phyloP scores from a whole-genome alignment of 139 green algal genomes.

The Diplosphaera chodatii region DNA sequence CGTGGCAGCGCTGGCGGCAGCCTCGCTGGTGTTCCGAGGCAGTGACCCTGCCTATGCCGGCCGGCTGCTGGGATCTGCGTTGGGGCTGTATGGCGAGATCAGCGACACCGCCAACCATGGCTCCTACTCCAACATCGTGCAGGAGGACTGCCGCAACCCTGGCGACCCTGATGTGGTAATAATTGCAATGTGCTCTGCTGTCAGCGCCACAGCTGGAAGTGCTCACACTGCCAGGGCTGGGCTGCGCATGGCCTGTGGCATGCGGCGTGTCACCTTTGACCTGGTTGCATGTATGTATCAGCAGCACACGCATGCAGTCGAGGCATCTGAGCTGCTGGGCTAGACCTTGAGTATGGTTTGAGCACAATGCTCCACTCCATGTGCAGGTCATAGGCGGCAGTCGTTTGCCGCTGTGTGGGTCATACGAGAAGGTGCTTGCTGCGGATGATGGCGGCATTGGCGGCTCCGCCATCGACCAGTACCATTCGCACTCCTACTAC shows the following conservation, averaged over 20 bases:
- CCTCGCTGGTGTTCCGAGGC: slow-evolving; percentile 49
- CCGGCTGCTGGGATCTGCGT: slow-evolving; percentile 33
- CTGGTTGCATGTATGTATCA: no score
- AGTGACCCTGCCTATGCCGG: slow-evolving; percentile 32
- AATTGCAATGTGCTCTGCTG: no score
- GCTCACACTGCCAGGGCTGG: no score
- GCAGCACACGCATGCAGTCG: no score
- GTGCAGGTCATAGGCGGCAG: not conserved
- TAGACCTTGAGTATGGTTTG: no score
- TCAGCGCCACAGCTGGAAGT: no score
- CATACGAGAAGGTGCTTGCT: not conserved
- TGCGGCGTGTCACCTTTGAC: no score
- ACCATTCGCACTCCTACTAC: slow-evolving; percentile 44
- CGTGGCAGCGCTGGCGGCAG: slow-evolving; percentile 59
- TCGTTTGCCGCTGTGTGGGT: not conserved
- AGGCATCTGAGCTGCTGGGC: no score
- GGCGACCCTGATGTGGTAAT: not conserved
- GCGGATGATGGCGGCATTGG: not conserved
- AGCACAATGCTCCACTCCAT: no score
- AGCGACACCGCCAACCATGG: not conserved
- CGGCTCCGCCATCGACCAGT: slow-evolving; percentile 25
- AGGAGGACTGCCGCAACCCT: not conserved
- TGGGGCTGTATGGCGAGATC: slow-evolving; percentile 6
- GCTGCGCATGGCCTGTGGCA: no score
- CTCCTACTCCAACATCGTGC: not conserved